A percentile compares a stretch with the other conserved stretches of the same genome.
These are phyloP conservation scores for Aspergillus pseudotamarii DNA, from an alignment of 2,329 filamentous ascomycete species.

Conservation along the genomic window DNA sequence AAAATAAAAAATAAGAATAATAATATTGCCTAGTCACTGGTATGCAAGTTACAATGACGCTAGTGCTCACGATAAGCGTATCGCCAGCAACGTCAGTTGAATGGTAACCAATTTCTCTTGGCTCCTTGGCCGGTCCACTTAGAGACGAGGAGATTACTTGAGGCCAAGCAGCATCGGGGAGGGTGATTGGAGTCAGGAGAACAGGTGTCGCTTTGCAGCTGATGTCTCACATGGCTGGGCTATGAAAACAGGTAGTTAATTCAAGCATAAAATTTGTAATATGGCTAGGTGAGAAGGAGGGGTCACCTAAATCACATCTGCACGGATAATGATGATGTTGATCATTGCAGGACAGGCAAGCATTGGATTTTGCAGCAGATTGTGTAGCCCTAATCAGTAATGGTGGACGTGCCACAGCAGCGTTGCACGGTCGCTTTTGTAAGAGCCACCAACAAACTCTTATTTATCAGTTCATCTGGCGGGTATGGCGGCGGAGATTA, in stretches of 20 bases:
- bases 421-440: constrained; percentile 7
- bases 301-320: background rate
- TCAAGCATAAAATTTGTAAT: constrained; percentile 1
- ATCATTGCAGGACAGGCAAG: background rate
- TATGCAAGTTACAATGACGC: constrained; percentile 12
- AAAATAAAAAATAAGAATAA: background rate
- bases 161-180: constrained; percentile 8
- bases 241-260: background rate
- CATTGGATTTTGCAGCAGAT: background rate
- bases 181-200: constrained; percentile 5
- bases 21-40: constrained; percentile 10
- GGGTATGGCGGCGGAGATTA: constrained; percentile 9
- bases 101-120: constrained; percentile 28
- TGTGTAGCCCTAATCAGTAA: background rate
- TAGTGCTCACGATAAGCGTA: constrained; percentile 33
- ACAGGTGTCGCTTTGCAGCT: constrained; percentile 23
- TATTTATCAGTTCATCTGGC: constrained; percentile 6
- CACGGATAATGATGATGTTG: background rate
- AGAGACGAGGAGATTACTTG: constrained; percentile 15
- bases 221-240: constrained; percentile 32
- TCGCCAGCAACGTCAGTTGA: constrained; percentile 35
- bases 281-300: background rate
- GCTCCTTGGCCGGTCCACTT: constrained; percentile 24
- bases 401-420: constrained; percentile 1
- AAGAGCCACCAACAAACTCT: background rate